Evolutionary conservation across 1,284 basidiomycete species (phyloP), one percentile per base, ranked within the genome.

Genomic region (Ceratobasidium sp.): DNA sequence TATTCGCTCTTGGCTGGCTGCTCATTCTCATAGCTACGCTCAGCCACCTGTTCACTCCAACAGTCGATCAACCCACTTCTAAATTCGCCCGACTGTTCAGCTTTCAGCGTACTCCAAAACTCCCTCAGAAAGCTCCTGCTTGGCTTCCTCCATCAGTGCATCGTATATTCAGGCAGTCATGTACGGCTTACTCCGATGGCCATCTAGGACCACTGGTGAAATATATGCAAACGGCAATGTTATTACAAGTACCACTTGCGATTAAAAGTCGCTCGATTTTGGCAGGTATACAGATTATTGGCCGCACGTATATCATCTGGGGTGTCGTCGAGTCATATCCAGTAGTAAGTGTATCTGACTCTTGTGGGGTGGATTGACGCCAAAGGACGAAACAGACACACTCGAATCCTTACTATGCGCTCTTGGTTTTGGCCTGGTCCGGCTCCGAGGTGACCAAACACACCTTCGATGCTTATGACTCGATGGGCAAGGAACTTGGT

Each of bases 351-450:
- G 12, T 2, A 8, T 16, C 6, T 12, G n/a, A 1, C 2, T 30
- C 30, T 9, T 3, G 23, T 12, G 12, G 52, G 18, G 21, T 52
- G n/a, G 21, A 18, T 39, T 26, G 28, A 14, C 30, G 8, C 16
- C 12, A 18, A 12, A 14, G 18, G 9, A 6, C 14, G 45, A 2
- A 6, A 14, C 78, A 91, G 92, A 88, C 89, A 18, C 90, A 88
- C 75, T 80, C 84, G 4, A 91, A 88, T 78, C 93, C 97, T 1
- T 82, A 95, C 39, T 98, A 93, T 83, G 88, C 93, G 2, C 89
- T 91, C 61, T 97, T 98, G 94, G 87, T 98, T 67, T 82, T 97
- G 75, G 93, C 97, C 0, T 99, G 97, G 97, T 91, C 92, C 1
- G 77, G 92, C 73, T 94, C 96, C 48, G 97, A 99, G 81, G 87